Percentiles rank a stretch among this genome's conserved stretches.
These are phyloP conservation scores for Neofusicoccum parvum DNA, from an alignment of 2,329 filamentous ascomycete species.

Conservation along the genomic window DNA sequence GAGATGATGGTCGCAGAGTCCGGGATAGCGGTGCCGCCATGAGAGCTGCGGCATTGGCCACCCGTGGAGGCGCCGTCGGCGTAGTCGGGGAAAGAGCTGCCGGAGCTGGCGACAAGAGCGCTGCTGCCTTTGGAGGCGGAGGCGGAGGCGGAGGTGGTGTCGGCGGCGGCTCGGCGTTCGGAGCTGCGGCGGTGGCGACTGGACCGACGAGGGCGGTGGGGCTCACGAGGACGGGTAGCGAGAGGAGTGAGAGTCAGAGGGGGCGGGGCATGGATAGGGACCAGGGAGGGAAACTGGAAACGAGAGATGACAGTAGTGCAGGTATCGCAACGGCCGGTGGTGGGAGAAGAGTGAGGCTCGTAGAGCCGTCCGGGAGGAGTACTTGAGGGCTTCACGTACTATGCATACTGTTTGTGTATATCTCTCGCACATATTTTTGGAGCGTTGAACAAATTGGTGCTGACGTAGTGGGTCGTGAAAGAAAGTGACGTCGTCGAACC, in stretches of 20 bases:
- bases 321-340: conserved; percentile 28
- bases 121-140: neutral
- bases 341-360: conserved; percentile 34
- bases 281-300: neutral
- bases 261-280: conserved; percentile 7
- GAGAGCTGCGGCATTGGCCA: conserved; percentile 7
- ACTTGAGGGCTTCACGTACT: neutral
- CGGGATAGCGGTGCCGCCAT: conserved; percentile 46
- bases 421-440: neutral
- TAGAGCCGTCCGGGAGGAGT: conserved; percentile 24
- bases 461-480: too few species aligned
- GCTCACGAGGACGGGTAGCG: neutral
- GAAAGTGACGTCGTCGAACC: too few species aligned
- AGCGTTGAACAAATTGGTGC: neutral
- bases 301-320: conserved; percentile 15
- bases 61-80: neutral
- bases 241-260: conserved; percentile 3
- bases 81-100: neutral
- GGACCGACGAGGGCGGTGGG: neutral
- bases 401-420: too few species aligned
- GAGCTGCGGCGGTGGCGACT: neutral
- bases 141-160: conserved; percentile 6
- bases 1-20: conserved; percentile 46
- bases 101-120: neutral
- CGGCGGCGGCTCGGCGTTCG: neutral